phyloP scores from a whole-genome alignment of 495 filamentous ascomycete genomes.

The Talaromyces wortmannii region DNA sequence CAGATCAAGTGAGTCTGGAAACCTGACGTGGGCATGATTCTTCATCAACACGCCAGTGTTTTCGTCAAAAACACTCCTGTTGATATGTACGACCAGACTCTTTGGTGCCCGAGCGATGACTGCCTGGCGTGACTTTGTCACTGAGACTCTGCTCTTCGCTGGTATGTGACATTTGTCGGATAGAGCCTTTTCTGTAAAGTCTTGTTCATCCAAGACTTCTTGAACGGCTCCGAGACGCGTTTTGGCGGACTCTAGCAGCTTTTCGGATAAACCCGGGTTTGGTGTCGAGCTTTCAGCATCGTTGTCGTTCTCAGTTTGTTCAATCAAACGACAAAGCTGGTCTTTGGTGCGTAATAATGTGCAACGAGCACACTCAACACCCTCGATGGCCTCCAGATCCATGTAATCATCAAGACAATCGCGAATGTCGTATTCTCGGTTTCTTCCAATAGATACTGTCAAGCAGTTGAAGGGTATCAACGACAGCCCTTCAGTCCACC shows the following conservation, averaged over 20 bases:
- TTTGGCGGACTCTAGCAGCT: constrained; percentile 25
- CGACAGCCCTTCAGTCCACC: constrained; percentile 77
- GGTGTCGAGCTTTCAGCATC: constrained; percentile 10
- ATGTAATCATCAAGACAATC: constrained; percentile 84
- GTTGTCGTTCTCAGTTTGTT: constrained; percentile 23
- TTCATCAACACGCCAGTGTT: constrained; percentile 69
- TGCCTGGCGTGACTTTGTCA: constrained; percentile 83
- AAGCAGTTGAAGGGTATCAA: constrained; percentile 92
- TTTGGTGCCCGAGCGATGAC: constrained; percentile 76
- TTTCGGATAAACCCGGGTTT: constrained; percentile 16
- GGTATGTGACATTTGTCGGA: constrained; percentile 66
- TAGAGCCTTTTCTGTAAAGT: constrained; percentile 72
- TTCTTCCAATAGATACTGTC: constrained; percentile 67
- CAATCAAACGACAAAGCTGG: constrained; percentile 41
- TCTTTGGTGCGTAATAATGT: constrained; percentile 55
- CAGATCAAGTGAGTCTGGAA: constrained; percentile 67
- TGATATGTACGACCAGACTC: constrained; percentile 78
- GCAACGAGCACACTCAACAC: constrained; percentile 88
- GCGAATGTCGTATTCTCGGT: constrained; percentile 53
- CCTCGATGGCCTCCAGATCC: constrained; percentile 72
- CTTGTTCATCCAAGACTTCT: constrained; percentile 66
- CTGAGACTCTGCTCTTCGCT: constrained; percentile 56
- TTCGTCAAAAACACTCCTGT: constrained; percentile 87
- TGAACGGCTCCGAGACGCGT: constrained; percentile 56
- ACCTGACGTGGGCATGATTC: constrained; percentile 71